phyloP scores from a whole-genome alignment of 495 filamentous ascomycete genomes.

The Daldinia vernicosa region DNA sequence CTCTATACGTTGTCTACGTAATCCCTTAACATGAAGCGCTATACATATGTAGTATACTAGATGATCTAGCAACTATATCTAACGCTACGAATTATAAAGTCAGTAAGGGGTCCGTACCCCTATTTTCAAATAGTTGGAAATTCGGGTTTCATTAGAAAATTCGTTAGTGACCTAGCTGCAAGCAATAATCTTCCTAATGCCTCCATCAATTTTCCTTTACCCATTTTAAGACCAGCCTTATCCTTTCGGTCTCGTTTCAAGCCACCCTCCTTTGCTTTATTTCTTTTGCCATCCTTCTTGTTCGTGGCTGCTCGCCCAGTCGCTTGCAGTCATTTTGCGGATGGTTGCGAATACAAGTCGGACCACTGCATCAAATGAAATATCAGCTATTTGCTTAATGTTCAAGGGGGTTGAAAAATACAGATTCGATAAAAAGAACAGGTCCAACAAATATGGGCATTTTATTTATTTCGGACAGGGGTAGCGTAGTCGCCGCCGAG shows the following conservation, averaged over 20 bases:
- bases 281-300: constrained; percentile 4
- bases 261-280: background rate
- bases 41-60: background rate
- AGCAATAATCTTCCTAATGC: background rate
- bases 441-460: background rate
- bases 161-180: background rate
- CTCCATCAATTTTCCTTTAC: background rate
- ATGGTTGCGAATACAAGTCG: constrained; percentile 39
- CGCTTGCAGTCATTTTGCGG: constrained; percentile 42
- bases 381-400: constrained; percentile 12
- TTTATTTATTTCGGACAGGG: background rate
- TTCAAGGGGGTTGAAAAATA: background rate
- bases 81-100: background rate
- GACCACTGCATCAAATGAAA: constrained; percentile 37
- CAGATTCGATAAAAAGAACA: background rate
- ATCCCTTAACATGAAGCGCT: background rate
- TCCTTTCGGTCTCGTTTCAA: too few species aligned
- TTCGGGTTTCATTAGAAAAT: background rate
- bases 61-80: background rate
- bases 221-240: too few species aligned
- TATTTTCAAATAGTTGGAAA: background rate
- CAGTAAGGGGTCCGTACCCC: background rate
- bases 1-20: background rate
- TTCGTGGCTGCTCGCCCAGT: constrained; percentile 37
- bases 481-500: background rate